Percentiles rank a stretch among this genome's conserved stretches.
Conservation (phyloP, 2,329 filamentous ascomycete genomes). For the Talaromyces sp. region DNA sequence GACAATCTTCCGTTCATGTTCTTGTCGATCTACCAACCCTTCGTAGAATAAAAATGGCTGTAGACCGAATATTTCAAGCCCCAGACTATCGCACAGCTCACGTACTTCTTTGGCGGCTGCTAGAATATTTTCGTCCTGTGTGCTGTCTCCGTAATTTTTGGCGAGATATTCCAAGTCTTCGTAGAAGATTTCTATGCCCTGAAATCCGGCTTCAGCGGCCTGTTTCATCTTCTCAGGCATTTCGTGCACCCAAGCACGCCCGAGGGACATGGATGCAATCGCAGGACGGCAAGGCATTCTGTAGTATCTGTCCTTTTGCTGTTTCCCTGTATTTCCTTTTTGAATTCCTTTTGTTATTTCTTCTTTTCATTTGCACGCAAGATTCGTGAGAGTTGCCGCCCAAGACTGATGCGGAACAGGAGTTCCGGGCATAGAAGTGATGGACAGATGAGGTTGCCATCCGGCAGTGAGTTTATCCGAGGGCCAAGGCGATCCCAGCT, state of each 20-base stretch:
- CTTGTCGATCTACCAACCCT: constrained; percentile 55
- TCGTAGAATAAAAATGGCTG: constrained; percentile 73
- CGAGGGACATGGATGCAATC: constrained; percentile 70
- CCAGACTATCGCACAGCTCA: constrained; percentile 32
- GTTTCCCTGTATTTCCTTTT: no score
- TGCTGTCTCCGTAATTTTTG: constrained; percentile 36
- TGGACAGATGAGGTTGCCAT: no score
- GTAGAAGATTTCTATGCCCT: constrained; percentile 70
- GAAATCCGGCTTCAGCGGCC: constrained; percentile 59
- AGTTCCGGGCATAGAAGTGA: no score
- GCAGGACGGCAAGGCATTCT: constrained; percentile 38
- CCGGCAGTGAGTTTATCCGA: no score
- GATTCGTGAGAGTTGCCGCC: no score
- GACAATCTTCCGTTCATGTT: constrained; percentile 49
- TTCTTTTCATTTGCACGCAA: no score
- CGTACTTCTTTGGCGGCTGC: constrained; percentile 54
- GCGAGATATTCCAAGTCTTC: constrained; percentile 67
- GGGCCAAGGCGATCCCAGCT: no score
- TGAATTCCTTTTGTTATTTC: no score
- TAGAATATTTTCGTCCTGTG: constrained; percentile 45
- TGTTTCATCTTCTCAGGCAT: constrained; percentile 62
- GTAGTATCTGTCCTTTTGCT: not conserved
- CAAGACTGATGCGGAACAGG: no score
- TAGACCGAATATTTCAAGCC: constrained; percentile 41
- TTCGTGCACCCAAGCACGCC: constrained; percentile 63